These are phyloP conservation scores for Nevesoporus exiguus DNA, from an alignment of 768 basidiomycete species.

Conservation along the genomic window DNA sequence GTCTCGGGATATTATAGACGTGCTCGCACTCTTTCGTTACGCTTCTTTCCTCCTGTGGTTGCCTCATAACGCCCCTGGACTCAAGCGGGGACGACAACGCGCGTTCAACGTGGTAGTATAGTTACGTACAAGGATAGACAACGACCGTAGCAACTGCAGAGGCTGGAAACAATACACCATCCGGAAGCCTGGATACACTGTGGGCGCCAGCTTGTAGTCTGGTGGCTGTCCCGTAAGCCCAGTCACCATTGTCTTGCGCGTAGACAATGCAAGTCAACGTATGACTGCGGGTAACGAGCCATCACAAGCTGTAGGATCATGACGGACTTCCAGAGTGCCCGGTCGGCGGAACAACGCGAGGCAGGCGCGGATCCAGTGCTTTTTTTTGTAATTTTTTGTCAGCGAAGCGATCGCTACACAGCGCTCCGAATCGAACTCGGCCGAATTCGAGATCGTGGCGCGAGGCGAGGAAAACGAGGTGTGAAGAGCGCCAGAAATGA, in stretches of 20 bases:
- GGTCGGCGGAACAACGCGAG: slow-evolving; percentile 19
- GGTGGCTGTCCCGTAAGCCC: neutral
- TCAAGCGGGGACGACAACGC: slow-evolving; percentile 14
- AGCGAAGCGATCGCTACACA: slow-evolving; percentile 5
- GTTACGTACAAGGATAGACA: slow-evolving; percentile 24
- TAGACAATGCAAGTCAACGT: slow-evolving; percentile 9
- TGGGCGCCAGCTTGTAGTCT: slow-evolving; percentile 10
- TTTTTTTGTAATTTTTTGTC: neutral
- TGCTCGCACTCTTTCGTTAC: slow-evolving; percentile 1
- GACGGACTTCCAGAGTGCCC: slow-evolving; percentile 17
- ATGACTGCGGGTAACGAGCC: neutral
- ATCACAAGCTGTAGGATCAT: slow-evolving; percentile 24
- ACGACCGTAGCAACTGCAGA: neutral
- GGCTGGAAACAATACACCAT: slow-evolving; percentile 11
- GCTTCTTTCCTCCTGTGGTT: neutral
- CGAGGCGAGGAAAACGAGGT: slow-evolving; percentile 1
- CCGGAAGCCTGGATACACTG: slow-evolving; percentile 13
- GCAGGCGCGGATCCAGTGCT: slow-evolving; percentile 8
- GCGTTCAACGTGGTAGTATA: slow-evolving; percentile 23
- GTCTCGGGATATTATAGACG: slow-evolving; percentile 15
- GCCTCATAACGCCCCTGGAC: neutral
- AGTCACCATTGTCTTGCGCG: slow-evolving; percentile 5
- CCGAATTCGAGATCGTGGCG: slow-evolving; percentile 2
- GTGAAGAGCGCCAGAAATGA: slow-evolving; percentile 1
- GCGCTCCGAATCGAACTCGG: neutral